Percentiles rank a stretch among this genome's conserved stretches.
Conservation (phyloP, 768 basidiomycete genomes). For the Suillus bovinus region DNA sequence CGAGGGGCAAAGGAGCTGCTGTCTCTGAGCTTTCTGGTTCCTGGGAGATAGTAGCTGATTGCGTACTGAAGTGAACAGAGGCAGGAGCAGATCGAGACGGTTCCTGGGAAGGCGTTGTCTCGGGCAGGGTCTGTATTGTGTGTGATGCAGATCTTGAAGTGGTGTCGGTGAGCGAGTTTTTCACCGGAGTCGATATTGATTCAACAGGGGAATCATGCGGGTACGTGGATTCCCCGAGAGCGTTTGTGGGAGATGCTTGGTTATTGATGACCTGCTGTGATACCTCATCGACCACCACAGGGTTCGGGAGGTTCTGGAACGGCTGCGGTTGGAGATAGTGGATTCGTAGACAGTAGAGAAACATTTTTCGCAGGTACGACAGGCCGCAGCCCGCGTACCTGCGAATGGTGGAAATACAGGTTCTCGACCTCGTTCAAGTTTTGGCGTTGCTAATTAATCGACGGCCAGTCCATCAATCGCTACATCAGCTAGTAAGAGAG, state of each 20-base stretch:
- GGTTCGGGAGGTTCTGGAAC: background rate
- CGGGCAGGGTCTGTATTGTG: background rate
- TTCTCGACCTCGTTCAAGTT: conserved; percentile 82
- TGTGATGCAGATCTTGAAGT: background rate
- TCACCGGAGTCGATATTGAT: conserved; percentile 3
- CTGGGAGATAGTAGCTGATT: background rate
- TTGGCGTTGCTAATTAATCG: conserved; percentile 65
- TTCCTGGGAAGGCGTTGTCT: background rate
- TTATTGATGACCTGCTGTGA: conserved; percentile 9
- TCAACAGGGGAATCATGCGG: conserved; percentile 8
- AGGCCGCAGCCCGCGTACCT: conserved; percentile 38
- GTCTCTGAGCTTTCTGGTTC: background rate
- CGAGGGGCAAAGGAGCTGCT: conserved; percentile 13
- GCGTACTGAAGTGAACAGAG: background rate
- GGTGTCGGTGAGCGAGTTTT: background rate
- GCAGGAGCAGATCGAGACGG: background rate
- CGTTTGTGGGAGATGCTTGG: conserved; percentile 20
- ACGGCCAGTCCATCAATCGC: background rate
- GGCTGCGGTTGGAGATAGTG: background rate
- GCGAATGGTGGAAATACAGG: conserved; percentile 75
- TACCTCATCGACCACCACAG: conserved; percentile 12
- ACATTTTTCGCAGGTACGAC: conserved; percentile 17
- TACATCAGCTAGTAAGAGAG: conserved; percentile 8
- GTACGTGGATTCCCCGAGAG: conserved; percentile 19
- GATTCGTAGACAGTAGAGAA: conserved; percentile 12